Conservation (phyloP, 2,329 filamentous ascomycete genomes). For the Apiospora koreana region DNA sequence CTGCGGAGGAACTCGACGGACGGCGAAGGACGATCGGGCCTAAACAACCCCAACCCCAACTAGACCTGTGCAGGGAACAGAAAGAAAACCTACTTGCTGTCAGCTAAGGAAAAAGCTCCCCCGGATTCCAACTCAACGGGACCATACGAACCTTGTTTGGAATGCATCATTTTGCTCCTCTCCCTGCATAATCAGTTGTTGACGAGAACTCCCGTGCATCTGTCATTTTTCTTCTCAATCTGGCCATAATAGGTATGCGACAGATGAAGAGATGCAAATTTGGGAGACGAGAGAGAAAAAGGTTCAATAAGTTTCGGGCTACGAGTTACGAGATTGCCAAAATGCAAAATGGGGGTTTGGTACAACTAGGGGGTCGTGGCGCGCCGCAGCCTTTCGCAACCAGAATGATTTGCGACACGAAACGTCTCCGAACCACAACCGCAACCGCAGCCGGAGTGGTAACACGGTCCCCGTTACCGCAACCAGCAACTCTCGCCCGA, state of each 20-base stretch:
- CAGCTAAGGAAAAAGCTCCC: background rate
- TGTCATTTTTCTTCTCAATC: background rate
- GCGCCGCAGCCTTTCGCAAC: background rate
- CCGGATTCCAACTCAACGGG: background rate
- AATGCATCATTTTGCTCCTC: background rate
- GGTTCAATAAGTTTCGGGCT: background rate
- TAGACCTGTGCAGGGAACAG: background rate
- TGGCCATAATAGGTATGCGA: background rate
- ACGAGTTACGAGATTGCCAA: background rate
- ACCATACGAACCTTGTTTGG: background rate
- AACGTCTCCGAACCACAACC: slow-evolving; percentile 6
- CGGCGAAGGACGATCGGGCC: background rate
- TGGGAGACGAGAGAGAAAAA: background rate
- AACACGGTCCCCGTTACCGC: background rate
- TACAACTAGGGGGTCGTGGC: background rate
- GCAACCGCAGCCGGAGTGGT: background rate
- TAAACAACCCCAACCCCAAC: background rate
- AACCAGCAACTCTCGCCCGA: background rate
- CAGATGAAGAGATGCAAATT: background rate
- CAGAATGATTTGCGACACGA: background rate
- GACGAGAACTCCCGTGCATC: background rate
- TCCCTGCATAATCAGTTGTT: background rate
- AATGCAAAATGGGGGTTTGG: background rate
- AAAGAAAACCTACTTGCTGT: background rate
- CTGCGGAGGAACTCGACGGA: background rate